Base-by-base conservation (phyloP, 495 filamentous ascomycete genomes). In the Penicillium diatomitis region DNA sequence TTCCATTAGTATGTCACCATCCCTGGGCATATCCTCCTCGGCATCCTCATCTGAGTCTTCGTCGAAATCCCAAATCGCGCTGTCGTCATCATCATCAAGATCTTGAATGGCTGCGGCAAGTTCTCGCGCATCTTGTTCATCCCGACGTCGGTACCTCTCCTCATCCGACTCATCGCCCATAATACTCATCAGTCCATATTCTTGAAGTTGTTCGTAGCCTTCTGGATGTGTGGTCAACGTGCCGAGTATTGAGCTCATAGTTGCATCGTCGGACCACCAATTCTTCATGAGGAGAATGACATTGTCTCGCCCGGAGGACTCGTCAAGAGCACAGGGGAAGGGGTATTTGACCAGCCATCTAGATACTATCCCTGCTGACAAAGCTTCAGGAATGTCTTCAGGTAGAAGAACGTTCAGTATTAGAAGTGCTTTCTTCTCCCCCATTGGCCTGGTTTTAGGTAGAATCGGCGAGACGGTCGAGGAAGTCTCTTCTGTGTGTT, bases 1-100 rank as follows among this genome's bases (percentile, higher is more conserved):
- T 2, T 68, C 58, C 76, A 79, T 77, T 60, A 70, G 69, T 3
- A 75, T 63, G 61, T 79, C 75, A 31, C 70, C 70, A 38, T 73
- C 71, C 2, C 44, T 46, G 56, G 80, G 47, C 56, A 81, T 62
- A 8, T 75, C 60, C 33, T 69, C 62, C 50, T 78, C 74, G 8
- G 69, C 48, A 58, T 81, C 48, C 56, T 81, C 60, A 38, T 69
- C 62, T 53, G 78, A 72, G 11, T 70, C 67, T 44, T 71, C 69
- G 1, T 48, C 59, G 37, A 72, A 66, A 56, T 76, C 52, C 63
- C 10, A 5, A 38, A 20, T 20, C 20, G 20, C 20, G 20, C 20
- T 20, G 56, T 81, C 60, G 33, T 69, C 62, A 54, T 79, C 73
- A 12, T 70, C 68, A 41, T 71, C 60, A 44, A 69, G 62, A 43